A percentile compares a stretch with the other conserved stretches of the same genome.
Evolutionary conservation across 345 rosid genomes (phyloP).

Genomic region (Rhodomyrtus tomentosa): DNA sequence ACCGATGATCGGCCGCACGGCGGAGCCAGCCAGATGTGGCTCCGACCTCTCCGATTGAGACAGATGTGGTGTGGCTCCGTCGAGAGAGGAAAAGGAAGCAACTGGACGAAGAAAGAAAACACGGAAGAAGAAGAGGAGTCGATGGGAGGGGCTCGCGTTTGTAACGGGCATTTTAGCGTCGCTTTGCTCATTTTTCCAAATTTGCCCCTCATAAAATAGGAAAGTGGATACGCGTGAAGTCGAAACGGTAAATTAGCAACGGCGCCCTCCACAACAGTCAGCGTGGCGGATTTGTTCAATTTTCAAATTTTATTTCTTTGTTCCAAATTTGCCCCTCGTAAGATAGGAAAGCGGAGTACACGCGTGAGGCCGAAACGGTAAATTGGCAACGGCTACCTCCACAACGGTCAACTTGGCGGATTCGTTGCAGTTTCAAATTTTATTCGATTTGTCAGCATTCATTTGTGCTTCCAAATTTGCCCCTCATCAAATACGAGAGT

Average conservation of each 20-base stretch:
- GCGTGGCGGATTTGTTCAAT: neutral
- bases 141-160: neutral
- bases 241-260: neutral
- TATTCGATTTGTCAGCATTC: no score
- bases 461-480: no score
- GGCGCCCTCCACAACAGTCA: neutral
- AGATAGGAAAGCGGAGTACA: no score
- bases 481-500: no score
- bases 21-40: neutral
- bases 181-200: neutral
- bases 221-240: neutral
- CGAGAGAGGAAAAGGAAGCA: neutral
- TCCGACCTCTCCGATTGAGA: neutral
- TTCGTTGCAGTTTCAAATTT: neutral
- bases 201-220: neutral
- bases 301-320: no score
- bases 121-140: neutral
- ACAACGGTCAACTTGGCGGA: neutral
- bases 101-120: no score
- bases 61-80: neutral
- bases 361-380: neutral
- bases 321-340: no score
- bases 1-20: neutral
- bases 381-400: neutral
- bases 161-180: neutral